phyloP scores from a whole-genome alignment of 495 filamentous ascomycete genomes.

The Hypoxylon fragiforme region DNA sequence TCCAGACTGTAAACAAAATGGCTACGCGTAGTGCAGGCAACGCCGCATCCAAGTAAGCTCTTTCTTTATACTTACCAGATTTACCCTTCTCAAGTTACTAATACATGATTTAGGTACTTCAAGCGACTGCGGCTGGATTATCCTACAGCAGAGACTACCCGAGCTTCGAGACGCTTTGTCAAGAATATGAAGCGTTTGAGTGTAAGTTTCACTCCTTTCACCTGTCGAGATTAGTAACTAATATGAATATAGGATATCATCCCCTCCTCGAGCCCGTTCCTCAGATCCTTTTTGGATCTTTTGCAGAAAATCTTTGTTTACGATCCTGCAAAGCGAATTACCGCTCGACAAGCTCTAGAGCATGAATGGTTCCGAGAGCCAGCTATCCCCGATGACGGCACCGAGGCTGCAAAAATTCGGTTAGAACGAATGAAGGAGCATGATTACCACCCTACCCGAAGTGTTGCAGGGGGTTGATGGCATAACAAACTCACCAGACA shows the following conservation, averaged over 20 bases:
- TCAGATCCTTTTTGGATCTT: constrained; percentile 83
- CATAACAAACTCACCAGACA: constrained; percentile 8
- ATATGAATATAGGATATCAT: constrained; percentile 76
- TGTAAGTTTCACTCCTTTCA: constrained; percentile 55
- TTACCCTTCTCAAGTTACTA: constrained; percentile 28
- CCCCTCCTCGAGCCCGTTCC: constrained; percentile 74
- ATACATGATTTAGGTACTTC: constrained; percentile 69
- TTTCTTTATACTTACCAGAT: background rate
- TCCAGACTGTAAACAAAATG: constrained; percentile 71
- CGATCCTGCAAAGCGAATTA: constrained; percentile 86
- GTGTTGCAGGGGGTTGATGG: constrained; percentile 23
- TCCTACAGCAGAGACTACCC: constrained; percentile 81
- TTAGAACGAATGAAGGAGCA: constrained; percentile 51
- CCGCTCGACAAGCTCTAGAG: constrained; percentile 85
- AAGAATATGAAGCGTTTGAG: constrained; percentile 88
- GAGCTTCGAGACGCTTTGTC: constrained; percentile 89
- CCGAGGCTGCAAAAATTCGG: constrained; percentile 81
- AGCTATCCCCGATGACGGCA: constrained; percentile 82
- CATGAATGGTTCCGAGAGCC: constrained; percentile 94
- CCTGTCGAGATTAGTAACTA: constrained; percentile 23
- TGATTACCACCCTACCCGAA: constrained; percentile 32
- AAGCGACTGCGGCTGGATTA: constrained; percentile 83
- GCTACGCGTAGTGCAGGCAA: constrained; percentile 68
- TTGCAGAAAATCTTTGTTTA: constrained; percentile 92
- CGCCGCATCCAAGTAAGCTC: constrained; percentile 77